Evolutionary conservation across 2,329 filamentous ascomycete species (phyloP).

Genomic region (Colletotrichum sp.): DNA sequence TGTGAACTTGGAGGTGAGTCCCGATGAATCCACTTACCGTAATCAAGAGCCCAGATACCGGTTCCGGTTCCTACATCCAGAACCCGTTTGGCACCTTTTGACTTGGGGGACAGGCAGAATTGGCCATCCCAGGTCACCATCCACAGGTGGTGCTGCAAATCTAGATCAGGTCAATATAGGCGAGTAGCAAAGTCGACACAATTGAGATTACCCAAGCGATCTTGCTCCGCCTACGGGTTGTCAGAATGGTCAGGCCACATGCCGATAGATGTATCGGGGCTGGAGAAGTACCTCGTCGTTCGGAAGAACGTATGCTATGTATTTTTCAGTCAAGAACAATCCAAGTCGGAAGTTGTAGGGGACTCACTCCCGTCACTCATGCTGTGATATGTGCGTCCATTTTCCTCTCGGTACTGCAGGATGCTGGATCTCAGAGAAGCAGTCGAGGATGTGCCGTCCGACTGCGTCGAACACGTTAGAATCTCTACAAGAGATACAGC

Average conservation of each 20-base stretch:
- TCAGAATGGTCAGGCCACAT: background rate
- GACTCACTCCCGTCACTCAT: slow-evolving; percentile 27
- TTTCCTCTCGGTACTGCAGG: background rate
- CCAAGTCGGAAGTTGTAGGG: slow-evolving; percentile 10
- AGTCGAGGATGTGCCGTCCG: background rate
- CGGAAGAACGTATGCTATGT: background rate
- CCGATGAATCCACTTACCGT: background rate
- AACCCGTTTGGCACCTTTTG: slow-evolving; percentile 20
- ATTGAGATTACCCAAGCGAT: background rate
- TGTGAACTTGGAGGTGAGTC: no score
- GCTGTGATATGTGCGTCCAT: background rate
- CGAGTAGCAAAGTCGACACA: background rate
- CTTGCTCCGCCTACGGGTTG: background rate
- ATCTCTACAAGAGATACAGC: background rate
- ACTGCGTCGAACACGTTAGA: background rate
- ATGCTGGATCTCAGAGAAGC: background rate
- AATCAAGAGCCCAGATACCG: background rate
- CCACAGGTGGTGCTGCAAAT: background rate
- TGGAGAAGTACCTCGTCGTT: background rate
- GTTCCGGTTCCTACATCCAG: slow-evolving; percentile 18
- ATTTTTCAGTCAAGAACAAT: background rate
- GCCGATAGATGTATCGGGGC: background rate
- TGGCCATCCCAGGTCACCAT: slow-evolving; percentile 23
- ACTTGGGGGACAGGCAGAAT: slow-evolving; percentile 30
- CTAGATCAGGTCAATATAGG: background rate